Evolutionary conservation across 331 rosid species (phyloP), one percentile per base, ranked within the genome.

Genomic region (Rosa hybrid): DNA sequence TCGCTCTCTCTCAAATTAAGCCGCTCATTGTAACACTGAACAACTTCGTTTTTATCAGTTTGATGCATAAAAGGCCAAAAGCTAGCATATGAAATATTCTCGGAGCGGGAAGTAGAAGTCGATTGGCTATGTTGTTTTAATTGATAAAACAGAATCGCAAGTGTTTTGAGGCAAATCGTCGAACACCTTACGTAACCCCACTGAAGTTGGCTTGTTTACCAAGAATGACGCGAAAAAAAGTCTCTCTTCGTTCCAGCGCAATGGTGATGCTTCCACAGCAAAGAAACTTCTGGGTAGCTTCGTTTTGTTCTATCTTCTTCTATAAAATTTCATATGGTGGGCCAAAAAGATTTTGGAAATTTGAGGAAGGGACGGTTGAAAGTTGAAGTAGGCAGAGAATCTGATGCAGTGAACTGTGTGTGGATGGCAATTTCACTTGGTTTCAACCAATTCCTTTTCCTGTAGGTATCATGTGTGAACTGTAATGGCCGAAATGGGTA

Each of bases 241-340:
- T 34, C 44, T 72, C 44, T 25, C 16, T 48, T 10, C 8, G 16
- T 48, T 49, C 6, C 25, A 51, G 48, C 60, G 20, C 7, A 0
- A 25, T 23, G 9, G 2, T n/a, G 34, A 73, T 53, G 65, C 13
- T 50, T n/a, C 68, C 75, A 72, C 50, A 71, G 30, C 77, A 1
- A 25, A 10, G 81, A 74, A 76, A 8, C 71, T 80, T 84, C 81
- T 21, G 45, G 17, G 81, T 45, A 63, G 78, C 41, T 51, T 80
- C 78, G 10, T 68, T 42, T 11, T 60, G 62, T 50, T 42, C 75
- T 60, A 49, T 57, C 81, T 57, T 41, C 56, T 39, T 49, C 46
- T 54, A 50, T 57, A n/a, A 50, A 12, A 67, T 9, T 73, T 30
- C 62, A 30, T 17, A 0, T 30, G 46, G 41, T 71, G 21, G 76